Evolutionary conservation across 2,329 filamentous ascomycete species (phyloP).

Genomic region (Fusarium stilboides): DNA sequence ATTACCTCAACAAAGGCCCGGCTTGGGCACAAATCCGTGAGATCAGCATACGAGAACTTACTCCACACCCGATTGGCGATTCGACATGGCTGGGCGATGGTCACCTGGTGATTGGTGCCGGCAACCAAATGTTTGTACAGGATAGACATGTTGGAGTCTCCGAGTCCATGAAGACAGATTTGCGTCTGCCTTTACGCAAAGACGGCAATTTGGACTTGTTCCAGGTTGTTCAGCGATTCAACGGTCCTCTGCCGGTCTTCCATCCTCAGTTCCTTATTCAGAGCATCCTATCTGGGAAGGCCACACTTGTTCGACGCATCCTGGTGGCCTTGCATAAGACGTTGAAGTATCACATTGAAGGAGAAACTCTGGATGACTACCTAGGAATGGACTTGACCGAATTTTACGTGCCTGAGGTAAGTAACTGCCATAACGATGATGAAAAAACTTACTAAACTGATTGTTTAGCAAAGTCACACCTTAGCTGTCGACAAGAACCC

Average conservation of each 20-base stretch:
- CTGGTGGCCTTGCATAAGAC: constrained; percentile 80
- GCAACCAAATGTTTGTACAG: constrained; percentile 91
- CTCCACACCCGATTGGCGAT: constrained; percentile 92
- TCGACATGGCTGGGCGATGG: constrained; percentile 92
- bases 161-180: constrained; percentile 69
- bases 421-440: constrained; percentile 12
- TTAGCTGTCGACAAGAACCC: constrained; percentile 51
- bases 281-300: constrained; percentile 86
- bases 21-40: constrained; percentile 90
- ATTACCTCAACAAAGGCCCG: constrained; percentile 90
- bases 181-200: constrained; percentile 64
- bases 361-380: constrained; percentile 84
- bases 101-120: constrained; percentile 87
- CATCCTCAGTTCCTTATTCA: constrained; percentile 93
- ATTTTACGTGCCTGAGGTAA: constrained; percentile 63
- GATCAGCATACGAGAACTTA: constrained; percentile 84
- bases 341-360: constrained; percentile 86
- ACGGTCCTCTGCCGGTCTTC: constrained; percentile 89
- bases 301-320: constrained; percentile 78
- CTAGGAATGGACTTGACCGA: constrained; percentile 75
- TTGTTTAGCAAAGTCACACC: constrained; percentile 35
- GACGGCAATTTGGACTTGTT: constrained; percentile 78
- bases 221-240: constrained; percentile 85
- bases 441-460: constrained; percentile 16
- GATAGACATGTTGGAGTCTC: constrained; percentile 80